Percentiles rank a stretch among this genome's conserved stretches.
Conservation (phyloP, 495 filamentous ascomycete species). For the Friedmanniomyces endolithicus region DNA sequence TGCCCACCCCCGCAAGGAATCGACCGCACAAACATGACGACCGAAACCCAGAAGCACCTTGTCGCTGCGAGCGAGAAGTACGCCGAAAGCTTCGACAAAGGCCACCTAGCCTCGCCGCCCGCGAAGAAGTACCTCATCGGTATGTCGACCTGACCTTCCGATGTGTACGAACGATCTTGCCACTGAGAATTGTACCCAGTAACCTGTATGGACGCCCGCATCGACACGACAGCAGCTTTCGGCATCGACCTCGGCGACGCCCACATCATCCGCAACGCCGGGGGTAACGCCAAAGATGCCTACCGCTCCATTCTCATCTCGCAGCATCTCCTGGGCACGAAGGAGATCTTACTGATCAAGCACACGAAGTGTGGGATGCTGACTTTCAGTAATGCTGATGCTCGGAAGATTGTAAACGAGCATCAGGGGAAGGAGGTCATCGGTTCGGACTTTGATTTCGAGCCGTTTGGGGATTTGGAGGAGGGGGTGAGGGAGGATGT, state of each 20-base stretch:
- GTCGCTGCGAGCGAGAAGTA: conserved; percentile 48
- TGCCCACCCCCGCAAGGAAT: too few relatives aligned
- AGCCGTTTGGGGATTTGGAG: conserved; percentile 53
- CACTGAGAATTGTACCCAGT: conserved; percentile 27
- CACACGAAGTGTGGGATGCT: conserved; percentile 77
- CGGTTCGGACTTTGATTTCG: conserved; percentile 42
- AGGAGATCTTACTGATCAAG: conserved; percentile 65
- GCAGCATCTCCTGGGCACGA: conserved; percentile 69
- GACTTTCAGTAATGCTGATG: conserved; percentile 57
- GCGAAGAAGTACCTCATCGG: conserved; percentile 53
- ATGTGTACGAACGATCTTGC: background rate
- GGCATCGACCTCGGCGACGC: conserved; percentile 66
- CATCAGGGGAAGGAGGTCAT: conserved; percentile 41
- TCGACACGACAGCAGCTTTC: conserved; percentile 58
- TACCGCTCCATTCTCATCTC: conserved; percentile 67
- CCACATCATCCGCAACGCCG: conserved; percentile 72
- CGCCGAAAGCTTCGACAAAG: conserved; percentile 48
- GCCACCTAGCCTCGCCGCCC: conserved; percentile 57
- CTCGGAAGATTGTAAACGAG: conserved; percentile 43
- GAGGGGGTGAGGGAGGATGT: conserved; percentile 56
- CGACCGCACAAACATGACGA: conserved; percentile 23
- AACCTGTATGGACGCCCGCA: conserved; percentile 79
- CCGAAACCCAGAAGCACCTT: conserved; percentile 43
- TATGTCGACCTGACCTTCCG: conserved; percentile 21
- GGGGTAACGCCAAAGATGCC: conserved; percentile 53